Evolutionary conservation across 2,329 filamentous ascomycete genomes (phyloP), one percentile per base, ranked within the genome.

Genomic region (Ophiostoma australiae): DNA sequence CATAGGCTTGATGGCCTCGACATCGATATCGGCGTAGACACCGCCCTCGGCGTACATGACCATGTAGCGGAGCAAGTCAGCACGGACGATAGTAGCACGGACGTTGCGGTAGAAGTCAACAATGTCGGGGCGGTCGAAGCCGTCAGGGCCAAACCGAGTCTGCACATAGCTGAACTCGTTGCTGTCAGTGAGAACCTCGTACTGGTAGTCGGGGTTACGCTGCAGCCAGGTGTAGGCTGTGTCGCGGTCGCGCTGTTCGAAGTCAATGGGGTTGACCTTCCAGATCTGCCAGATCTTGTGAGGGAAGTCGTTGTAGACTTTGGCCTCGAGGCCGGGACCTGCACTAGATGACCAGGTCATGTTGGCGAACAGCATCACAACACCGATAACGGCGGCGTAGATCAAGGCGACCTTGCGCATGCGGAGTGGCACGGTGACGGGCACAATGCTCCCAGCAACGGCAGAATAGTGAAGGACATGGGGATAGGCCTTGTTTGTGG

Each of bases 261-360:
- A 91, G 1, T 82, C 82, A 44, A 91, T 81, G 1, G 90, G 87
- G 73, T 89, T 85, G 37, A 89, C 85, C 78, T 91, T 92, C 90
- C 90, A 92, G 0, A 87, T 90, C 78, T 92, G 90, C 90, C 90
- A 92, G 74, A 92, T 90, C 79, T 92, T 92, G 70, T 84, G 83
- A 6, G 84, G 90, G 75, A 88, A 92, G 31, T 77, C 76, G 39
- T 58, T n/a, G 48, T 70, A 72, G 10, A 71, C 76, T 69, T 31
- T 37, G 4, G 58, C 27, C 52, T 37, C 37, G 11, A 66, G 33
- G 7, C 48, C 65, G 13, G 39, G 31, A 5, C 48, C 1, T 0
- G 41, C 13, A 23, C 31, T 41, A 8, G 69, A 68, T 1, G 68
- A 68, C 71, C 69, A 68, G 39, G 69, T 70, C 35, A 72, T 67